These are phyloP conservation scores for Orobanche coerulescens DNA, from an alignment of 257 asterid genomes.

Conservation along the genomic window DNA sequence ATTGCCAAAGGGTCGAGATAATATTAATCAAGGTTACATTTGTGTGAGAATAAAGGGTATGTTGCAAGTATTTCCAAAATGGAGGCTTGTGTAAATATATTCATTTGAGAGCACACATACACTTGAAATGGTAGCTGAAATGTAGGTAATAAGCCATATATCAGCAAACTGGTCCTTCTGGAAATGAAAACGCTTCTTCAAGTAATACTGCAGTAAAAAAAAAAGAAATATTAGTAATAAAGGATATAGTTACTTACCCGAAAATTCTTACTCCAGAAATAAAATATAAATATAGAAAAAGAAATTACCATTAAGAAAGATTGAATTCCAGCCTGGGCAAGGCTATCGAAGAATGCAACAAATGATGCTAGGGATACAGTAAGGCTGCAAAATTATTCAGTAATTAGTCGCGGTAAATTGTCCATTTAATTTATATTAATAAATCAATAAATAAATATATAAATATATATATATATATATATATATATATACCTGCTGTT, in stretches of 20 bases:
- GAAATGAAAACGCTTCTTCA: slow-evolving; percentile 57
- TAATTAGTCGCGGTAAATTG: too few species aligned
- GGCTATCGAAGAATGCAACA: slow-evolving; percentile 52
- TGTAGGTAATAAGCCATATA: slow-evolving; percentile 44
- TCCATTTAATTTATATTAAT: too few species aligned
- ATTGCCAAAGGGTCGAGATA: too few species aligned
- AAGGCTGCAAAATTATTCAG: slow-evolving; percentile 39
- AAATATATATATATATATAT: too few species aligned
- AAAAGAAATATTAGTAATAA: not conserved
- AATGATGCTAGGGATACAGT: slow-evolving; percentile 42
- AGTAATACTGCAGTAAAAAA: slow-evolving; percentile 42
- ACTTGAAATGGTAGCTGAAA: slow-evolving; percentile 46
- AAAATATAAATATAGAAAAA: not conserved
- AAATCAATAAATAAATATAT: too few species aligned
- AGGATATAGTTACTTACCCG: not conserved
- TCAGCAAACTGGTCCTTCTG: slow-evolving; percentile 52
- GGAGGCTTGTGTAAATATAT: too few species aligned
- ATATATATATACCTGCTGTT: slow-evolving; percentile 34
- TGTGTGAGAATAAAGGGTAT: too few species aligned
- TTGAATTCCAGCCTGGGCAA: slow-evolving; percentile 55
- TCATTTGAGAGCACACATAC: slow-evolving; percentile 23
- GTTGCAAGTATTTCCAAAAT: too few species aligned
- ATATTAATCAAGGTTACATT: slow-evolving; percentile 23
- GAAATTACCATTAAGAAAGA: slow-evolving; percentile 42
- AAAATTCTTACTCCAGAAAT: too few species aligned